A percentile compares a stretch with the other conserved stretches of the same genome.
Conservation (phyloP, 192 early-diverging fungal genomes). For the Backusella parvicylindrica region DNA sequence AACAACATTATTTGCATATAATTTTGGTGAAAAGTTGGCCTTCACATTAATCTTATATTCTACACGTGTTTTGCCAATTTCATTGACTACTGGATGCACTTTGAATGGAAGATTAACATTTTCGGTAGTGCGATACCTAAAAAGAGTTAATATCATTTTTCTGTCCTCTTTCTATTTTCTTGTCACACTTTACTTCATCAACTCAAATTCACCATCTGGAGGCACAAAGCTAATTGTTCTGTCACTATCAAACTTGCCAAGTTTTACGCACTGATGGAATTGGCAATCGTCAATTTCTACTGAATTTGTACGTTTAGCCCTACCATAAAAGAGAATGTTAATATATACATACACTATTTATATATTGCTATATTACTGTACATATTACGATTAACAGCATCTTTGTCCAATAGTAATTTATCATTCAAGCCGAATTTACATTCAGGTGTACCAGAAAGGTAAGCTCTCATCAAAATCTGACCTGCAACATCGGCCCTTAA, state of each 20-base stretch:
- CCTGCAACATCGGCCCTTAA: constrained; percentile 88
- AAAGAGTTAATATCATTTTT: neutral
- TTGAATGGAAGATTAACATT: constrained; percentile 95
- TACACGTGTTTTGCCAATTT: constrained; percentile 73
- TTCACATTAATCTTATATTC: constrained; percentile 91
- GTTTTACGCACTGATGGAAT: constrained; percentile 97
- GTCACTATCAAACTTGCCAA: constrained; percentile 89
- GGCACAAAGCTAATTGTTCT: constrained; percentile 97
- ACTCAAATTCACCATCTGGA: constrained; percentile 93
- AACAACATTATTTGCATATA: constrained; percentile 86
- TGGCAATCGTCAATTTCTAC: constrained; percentile 97
- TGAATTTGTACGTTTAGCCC: constrained; percentile 42
- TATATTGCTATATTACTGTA: neutral
- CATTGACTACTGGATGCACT: constrained; percentile 89
- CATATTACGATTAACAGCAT: constrained; percentile 41
- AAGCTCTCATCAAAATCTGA: constrained; percentile 90
- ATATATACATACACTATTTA: neutral
- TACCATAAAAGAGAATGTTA: neutral
- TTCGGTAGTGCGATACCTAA: constrained; percentile 88
- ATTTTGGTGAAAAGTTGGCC: constrained; percentile 84
- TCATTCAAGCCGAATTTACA: constrained; percentile 98
- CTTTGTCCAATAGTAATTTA: constrained; percentile 83
- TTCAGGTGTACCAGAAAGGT: constrained; percentile 96
- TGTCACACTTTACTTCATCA: constrained; percentile 69
- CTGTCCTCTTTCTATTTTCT: neutral